Conservation (phyloP, 2,329 filamentous ascomycete genomes). For the Mariannaea elegans region DNA sequence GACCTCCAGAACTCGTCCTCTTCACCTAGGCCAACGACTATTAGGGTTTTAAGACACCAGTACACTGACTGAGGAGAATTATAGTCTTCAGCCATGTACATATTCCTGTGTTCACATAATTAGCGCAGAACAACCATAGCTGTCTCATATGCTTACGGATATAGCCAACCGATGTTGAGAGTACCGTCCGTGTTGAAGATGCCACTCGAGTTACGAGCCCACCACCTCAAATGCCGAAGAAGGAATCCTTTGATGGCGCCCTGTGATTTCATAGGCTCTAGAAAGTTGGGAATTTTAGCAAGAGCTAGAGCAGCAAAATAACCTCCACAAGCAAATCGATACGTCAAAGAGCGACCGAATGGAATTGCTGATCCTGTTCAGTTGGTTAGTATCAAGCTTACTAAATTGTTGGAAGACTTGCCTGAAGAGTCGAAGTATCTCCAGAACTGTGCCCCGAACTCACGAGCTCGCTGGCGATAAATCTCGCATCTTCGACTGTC, state of each 20-base stretch:
- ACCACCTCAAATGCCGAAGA: slow-evolving; percentile 60
- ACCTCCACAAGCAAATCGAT: slow-evolving; percentile 59
- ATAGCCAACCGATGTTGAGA: slow-evolving; percentile 54
- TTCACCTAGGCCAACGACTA: slow-evolving; percentile 49
- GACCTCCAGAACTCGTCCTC: slow-evolving; percentile 56
- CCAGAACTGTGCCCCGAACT: slow-evolving; percentile 55
- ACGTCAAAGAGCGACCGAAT: slow-evolving; percentile 60
- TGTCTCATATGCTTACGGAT: slow-evolving; percentile 35
- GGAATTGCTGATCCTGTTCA: slow-evolving; percentile 57
- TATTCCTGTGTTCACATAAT: slow-evolving; percentile 46
- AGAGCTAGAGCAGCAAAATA: slow-evolving; percentile 58
- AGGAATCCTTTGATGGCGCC: slow-evolving; percentile 59
- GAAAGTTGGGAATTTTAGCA: slow-evolving; percentile 49
- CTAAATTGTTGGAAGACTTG: slow-evolving; percentile 23
- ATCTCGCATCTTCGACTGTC: slow-evolving; percentile 48
- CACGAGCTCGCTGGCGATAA: slow-evolving; percentile 50
- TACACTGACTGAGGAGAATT: slow-evolving; percentile 66
- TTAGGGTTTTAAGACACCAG: slow-evolving; percentile 62
- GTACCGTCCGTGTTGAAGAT: slow-evolving; percentile 60
- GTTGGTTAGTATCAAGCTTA: not conserved
- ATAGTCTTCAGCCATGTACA: slow-evolving; percentile 65
- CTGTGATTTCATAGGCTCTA: slow-evolving; percentile 46
- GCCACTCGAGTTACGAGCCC: slow-evolving; percentile 50
- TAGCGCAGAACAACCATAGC: fast-evolving
- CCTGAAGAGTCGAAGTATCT: slow-evolving; percentile 57